A percentile compares a stretch with the other conserved stretches of the same genome.
phyloP scores from a whole-genome alignment of 2,329 filamentous ascomycete genomes.

The Pyricularia sp. region DNA sequence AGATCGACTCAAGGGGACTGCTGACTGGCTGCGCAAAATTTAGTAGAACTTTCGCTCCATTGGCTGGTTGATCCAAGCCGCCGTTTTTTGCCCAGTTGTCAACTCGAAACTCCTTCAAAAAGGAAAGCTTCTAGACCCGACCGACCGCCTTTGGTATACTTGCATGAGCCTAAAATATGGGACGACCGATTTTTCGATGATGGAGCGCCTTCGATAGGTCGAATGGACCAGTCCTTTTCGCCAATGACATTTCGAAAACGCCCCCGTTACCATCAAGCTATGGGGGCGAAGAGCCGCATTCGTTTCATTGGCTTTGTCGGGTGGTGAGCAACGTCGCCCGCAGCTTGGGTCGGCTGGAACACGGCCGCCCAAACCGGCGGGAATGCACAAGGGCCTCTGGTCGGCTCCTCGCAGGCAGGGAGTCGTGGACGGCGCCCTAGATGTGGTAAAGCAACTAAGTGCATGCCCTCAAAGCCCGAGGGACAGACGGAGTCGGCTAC shows the following conservation, averaged over 20 bases:
- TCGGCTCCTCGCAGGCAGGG: neutral
- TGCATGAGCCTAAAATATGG: conserved; percentile 13
- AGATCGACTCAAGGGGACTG: neutral
- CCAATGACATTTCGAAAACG: conserved; percentile 18
- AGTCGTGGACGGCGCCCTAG: neutral
- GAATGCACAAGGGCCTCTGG: neutral
- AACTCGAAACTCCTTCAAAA: neutral
- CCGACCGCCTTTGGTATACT: neutral
- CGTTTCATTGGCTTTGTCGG: conserved; percentile 1
- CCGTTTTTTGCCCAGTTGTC: neutral
- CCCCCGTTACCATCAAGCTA: conserved; percentile 14
- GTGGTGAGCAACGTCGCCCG: neutral
- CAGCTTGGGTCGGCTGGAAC: neutral
- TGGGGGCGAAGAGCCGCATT: conserved; percentile 19
- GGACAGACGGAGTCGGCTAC: neutral
- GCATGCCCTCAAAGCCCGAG: neutral
- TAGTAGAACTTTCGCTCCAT: neutral
- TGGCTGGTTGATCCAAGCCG: neutral
- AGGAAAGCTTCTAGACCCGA: conserved; percentile 6
- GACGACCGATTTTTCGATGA: conserved; percentile 16
- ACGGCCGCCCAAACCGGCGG: neutral
- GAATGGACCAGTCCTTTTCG: conserved; percentile 14
- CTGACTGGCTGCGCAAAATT: neutral
- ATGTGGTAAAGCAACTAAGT: neutral
- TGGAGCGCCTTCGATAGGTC: conserved; percentile 11